phyloP scores from a whole-genome alignment of 495 filamentous ascomycete species.

The Neurospora africana region DNA sequence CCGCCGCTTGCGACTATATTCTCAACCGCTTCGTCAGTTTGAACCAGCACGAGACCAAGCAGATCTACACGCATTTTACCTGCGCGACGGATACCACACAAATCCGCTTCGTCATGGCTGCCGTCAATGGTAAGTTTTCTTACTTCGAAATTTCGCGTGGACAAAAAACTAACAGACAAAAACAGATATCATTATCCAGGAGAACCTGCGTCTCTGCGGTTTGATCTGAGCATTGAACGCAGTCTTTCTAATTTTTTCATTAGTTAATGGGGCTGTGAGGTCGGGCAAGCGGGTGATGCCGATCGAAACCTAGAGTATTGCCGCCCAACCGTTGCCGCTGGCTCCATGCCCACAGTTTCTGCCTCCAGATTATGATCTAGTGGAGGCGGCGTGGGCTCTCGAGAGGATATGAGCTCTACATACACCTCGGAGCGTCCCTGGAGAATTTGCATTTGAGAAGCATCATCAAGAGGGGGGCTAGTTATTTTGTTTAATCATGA shows the following conservation, averaged over 20 bases:
- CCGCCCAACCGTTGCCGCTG: constrained; percentile 7
- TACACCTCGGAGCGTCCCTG: constrained; percentile 6
- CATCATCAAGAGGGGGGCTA: constrained; percentile 12
- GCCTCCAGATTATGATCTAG: constrained; percentile 6
- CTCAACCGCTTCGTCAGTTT: constrained; percentile 93
- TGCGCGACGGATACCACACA: constrained; percentile 97
- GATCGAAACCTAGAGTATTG: background rate
- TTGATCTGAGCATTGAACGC: constrained; percentile 62
- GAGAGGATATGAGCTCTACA: background rate
- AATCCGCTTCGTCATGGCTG: constrained; percentile 99
- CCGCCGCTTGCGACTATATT: constrained; percentile 91
- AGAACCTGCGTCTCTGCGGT: constrained; percentile 95
- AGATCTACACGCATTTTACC: constrained; percentile 99
- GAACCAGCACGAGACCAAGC: constrained; percentile 97
- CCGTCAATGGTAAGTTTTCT: constrained; percentile 77
- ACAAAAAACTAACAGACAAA: constrained; percentile 18
- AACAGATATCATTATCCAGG: constrained; percentile 98
- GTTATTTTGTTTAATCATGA: constrained; percentile 35
- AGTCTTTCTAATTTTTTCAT: background rate
- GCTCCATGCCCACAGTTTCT: constrained; percentile 1
- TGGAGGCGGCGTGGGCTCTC: background rate
- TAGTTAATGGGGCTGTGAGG: background rate
- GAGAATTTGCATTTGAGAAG: constrained; percentile 14
- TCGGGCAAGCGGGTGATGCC: background rate
- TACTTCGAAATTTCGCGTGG: background rate